Evolutionary conservation across 129 eudicot species (phyloP), one percentile per base, ranked within the genome.

Genomic region (Flaveria ramosissima): DNA sequence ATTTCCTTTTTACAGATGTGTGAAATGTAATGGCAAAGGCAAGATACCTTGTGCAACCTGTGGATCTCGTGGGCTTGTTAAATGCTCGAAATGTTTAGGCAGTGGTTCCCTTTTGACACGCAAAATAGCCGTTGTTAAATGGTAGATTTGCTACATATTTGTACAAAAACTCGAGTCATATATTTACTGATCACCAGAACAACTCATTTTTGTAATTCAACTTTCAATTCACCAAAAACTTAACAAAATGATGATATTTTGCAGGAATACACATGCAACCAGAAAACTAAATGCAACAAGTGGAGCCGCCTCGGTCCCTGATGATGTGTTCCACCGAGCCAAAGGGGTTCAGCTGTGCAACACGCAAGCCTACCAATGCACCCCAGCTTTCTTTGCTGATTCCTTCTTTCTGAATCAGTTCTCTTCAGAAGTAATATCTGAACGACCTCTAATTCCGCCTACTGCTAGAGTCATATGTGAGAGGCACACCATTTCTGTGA

Each of bases 301-400:
- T 67, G 98, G 98, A 71, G 98, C 98, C 15, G 97, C 96, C 41
- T 94, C 98, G 3, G 98, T 94, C 23, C 98, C 98, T 4, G 98
- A 94, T 27, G 98, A 91, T 56, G 97, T 94, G 65, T 91, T 94
- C 83, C 97, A 94, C 87, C 80, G 86, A 78, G 98, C 98, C 74
- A 89, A 85, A 80, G 98, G 98, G 71, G 93, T 87, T 70, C 97
- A 94, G 68, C 71, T 94, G 71, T 91, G 97, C 88, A 94, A 91
- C 83, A 86, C 89, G 3, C 98, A 94, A 39, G 98, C 98, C 30
- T 84, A 94, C 71, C 93, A 85, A 61, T 94, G 98, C 80, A 89
- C 96, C 23, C 98, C 98, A 1, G 98, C 98, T 48, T 94, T 68
- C 73, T 94, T 94, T 27, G 98, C 98, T 1, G 98, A 94, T 75